Conservation (phyloP, 148 eudicot species). For the Gaultheria prostrata region DNA sequence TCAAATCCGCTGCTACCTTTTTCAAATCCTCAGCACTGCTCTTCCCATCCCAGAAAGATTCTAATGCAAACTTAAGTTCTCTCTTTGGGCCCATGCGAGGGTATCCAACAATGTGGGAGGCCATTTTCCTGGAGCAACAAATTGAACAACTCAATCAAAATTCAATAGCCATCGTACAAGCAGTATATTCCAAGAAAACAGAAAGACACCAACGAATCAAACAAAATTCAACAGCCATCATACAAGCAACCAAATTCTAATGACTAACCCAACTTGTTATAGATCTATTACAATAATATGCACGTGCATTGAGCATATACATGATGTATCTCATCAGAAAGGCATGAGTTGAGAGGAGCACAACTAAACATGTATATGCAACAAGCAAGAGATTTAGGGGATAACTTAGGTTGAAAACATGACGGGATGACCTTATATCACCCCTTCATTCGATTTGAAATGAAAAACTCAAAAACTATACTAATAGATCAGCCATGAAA, state of each 20-base stretch:
- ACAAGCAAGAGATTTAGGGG: neutral
- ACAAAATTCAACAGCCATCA: neutral
- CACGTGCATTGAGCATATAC: neutral
- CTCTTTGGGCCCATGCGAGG: slow-evolving; percentile 96
- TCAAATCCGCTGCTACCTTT: slow-evolving; percentile 67
- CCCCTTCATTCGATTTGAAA: neutral
- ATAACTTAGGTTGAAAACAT: neutral
- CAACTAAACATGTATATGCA: neutral
- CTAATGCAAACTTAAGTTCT: slow-evolving; percentile 88
- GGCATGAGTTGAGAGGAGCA: neutral
- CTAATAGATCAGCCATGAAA: neutral
- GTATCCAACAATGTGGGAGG: slow-evolving; percentile 91
- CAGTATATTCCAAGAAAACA: neutral
- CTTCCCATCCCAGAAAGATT: slow-evolving; percentile 86
- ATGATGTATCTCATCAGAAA: neutral
- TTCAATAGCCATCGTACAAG: neutral
- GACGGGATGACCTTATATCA: neutral
- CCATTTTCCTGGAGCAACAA: slow-evolving; percentile 52
- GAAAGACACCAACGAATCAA: neutral
- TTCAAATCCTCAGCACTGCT: slow-evolving; percentile 78
- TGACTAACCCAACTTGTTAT: neutral
- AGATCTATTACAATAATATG: neutral
- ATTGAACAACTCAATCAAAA: slow-evolving; percentile 11
- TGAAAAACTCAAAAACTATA: neutral
- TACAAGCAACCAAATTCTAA: neutral